phyloP scores from a whole-genome alignment of 2,329 filamentous ascomycete species.

The Monosporascus sp. region DNA sequence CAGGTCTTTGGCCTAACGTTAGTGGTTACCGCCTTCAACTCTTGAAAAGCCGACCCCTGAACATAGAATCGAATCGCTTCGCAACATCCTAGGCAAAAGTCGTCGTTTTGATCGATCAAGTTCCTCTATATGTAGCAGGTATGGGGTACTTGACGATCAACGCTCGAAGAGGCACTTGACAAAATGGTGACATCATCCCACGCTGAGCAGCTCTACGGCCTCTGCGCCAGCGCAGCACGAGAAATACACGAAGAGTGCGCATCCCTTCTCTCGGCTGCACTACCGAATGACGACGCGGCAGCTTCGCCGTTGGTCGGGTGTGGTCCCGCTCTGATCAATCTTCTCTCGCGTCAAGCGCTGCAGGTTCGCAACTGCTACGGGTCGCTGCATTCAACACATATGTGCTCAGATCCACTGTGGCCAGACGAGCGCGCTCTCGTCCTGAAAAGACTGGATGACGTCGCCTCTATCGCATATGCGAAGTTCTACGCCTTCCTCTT shows the following conservation, averaged over 20 bases:
- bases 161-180: slow-evolving; percentile 1
- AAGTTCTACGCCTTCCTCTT: slow-evolving; percentile 68
- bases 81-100: background rate
- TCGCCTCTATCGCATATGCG: slow-evolving; percentile 54
- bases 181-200: slow-evolving; percentile 4
- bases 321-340: slow-evolving; percentile 18
- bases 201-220: slow-evolving; percentile 11
- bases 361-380: slow-evolving; percentile 8
- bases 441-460: slow-evolving; percentile 45
- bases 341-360: slow-evolving; percentile 21
- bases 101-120: background rate
- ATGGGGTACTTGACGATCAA: background rate
- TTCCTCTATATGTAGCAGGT: background rate
- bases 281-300: background rate
- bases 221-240: slow-evolving; percentile 16
- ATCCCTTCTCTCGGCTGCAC: slow-evolving; percentile 7
- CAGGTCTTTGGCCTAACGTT: no score
- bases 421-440: slow-evolving; percentile 22
- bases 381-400: background rate
- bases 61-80: no score
- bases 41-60: no score
- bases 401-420: background rate
- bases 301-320: slow-evolving; percentile 15
- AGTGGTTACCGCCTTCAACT: no score
- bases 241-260: slow-evolving; percentile 19